Percentiles rank a stretch among this genome's conserved stretches.
Conservation (phyloP, 306 rosid species). For the Dryas alaskensis region DNA sequence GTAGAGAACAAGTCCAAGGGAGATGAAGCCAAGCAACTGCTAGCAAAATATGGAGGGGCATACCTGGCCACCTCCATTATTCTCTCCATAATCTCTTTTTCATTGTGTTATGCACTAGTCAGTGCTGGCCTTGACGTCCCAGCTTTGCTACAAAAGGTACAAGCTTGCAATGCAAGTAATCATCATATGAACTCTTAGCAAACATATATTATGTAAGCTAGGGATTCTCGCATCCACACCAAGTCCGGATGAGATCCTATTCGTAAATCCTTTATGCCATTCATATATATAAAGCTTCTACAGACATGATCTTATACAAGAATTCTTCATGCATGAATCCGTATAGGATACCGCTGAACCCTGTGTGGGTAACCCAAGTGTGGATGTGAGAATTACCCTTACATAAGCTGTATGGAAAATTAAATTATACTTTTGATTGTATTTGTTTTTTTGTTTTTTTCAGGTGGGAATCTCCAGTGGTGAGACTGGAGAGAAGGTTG, state of each 20-base stretch:
- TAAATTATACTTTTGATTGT: not conserved
- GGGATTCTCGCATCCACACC: too few relatives aligned
- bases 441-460: not conserved
- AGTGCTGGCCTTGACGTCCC: conserved; percentile 75
- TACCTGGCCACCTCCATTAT: conserved; percentile 83
- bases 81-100: conserved; percentile 75
- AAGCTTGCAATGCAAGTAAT: not conserved
- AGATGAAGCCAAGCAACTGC: conserved; percentile 79
- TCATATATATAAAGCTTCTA: too few relatives aligned
- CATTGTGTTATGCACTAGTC: conserved; percentile 67
- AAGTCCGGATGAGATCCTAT: too few relatives aligned
- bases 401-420: not conserved
- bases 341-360: too few relatives aligned
- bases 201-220: too few relatives aligned
- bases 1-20: conserved; percentile 65
- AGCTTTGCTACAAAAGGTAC: conserved; percentile 73
- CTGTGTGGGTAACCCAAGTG: too few relatives aligned
- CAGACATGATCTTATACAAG: too few relatives aligned
- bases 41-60: conserved; percentile 92
- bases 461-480: conserved; percentile 76
- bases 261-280: too few relatives aligned
- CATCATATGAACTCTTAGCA: not conserved
- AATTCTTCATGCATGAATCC: too few relatives aligned
- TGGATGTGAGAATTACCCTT: too few relatives aligned
- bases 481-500: conserved; percentile 79